Evolutionary conservation across 106 monocot species (phyloP).

Genomic region (Dactylorhiza incarnata): DNA sequence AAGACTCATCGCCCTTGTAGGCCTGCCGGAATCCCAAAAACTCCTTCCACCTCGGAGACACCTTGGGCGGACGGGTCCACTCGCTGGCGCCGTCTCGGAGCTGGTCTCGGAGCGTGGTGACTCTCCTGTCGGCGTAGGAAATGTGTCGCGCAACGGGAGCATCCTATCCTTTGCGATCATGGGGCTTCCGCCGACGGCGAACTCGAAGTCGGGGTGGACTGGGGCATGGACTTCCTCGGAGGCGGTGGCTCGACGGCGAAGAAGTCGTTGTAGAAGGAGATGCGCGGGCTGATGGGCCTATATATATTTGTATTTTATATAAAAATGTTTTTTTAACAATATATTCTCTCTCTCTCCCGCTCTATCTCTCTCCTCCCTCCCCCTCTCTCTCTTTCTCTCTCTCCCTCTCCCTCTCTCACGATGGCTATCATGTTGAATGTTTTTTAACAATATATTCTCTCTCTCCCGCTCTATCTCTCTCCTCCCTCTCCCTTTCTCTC

Average conservation of each 20-base stretch:
- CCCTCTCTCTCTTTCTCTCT: too few relatives aligned
- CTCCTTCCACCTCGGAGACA: slow-evolving; percentile 38
- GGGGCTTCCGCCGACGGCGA: slow-evolving; percentile 43
- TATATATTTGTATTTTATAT: too few relatives aligned
- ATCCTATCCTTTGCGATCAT: slow-evolving; percentile 68
- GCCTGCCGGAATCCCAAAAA: slow-evolving; percentile 38
- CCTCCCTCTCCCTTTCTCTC: too few relatives aligned
- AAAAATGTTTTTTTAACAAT: too few relatives aligned
- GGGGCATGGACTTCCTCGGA: background rate
- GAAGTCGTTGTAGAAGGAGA: slow-evolving; percentile 80
- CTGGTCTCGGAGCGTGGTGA: slow-evolving; percentile 55
- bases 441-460: too few relatives aligned
- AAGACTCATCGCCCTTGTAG: slow-evolving; percentile 1
- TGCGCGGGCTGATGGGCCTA: slow-evolving; percentile 48
- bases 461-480: too few relatives aligned
- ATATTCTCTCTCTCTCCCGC: too few relatives aligned
- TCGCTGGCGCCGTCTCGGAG: slow-evolving; percentile 13
- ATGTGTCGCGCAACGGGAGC: slow-evolving; percentile 23
- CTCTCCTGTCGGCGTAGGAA: background rate
- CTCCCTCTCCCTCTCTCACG: too few relatives aligned
- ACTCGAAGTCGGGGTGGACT: slow-evolving; percentile 54
- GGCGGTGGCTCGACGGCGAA: slow-evolving; percentile 35
- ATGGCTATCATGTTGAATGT: too few relatives aligned
- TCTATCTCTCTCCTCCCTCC: too few relatives aligned
- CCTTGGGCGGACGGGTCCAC: slow-evolving; percentile 13